These are phyloP conservation scores for Nakazawaea anatomiae DNA, from an alignment of 805 yeast genomes.

Conservation along the genomic window DNA sequence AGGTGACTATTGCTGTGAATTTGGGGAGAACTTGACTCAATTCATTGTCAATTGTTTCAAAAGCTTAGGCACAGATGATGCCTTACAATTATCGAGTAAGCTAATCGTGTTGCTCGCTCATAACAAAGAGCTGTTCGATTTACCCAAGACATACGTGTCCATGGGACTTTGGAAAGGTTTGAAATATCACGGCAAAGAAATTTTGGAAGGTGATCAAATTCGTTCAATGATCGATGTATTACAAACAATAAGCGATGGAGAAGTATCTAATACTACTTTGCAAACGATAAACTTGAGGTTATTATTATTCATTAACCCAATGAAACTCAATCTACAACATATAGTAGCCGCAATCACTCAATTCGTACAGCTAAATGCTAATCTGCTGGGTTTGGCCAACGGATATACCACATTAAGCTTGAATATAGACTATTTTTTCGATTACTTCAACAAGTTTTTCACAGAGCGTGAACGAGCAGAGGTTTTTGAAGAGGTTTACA, in stretches of 20 bases:
- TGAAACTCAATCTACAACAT: slow-evolving; percentile 19
- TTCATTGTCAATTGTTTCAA: slow-evolving; percentile 38
- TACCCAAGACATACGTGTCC: slow-evolving; percentile 57
- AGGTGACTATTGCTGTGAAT: slow-evolving; percentile 49
- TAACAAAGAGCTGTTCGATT: slow-evolving; percentile 53
- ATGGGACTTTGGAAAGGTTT: slow-evolving; percentile 56
- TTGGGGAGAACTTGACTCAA: slow-evolving; percentile 44
- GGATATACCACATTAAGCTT: slow-evolving; percentile 27
- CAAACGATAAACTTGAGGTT: slow-evolving; percentile 49
- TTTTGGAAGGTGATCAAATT: slow-evolving; percentile 22
- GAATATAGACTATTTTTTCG: slow-evolving; percentile 33
- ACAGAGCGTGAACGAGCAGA: slow-evolving; percentile 12
- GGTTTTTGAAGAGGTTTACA: slow-evolving; percentile 9
- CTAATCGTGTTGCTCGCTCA: slow-evolving; percentile 41
- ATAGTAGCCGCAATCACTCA: slow-evolving; percentile 30
- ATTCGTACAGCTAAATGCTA: slow-evolving; percentile 26
- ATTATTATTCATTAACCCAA: slow-evolving; percentile 31
- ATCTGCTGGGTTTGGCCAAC: slow-evolving; percentile 13
- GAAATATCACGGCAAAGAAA: slow-evolving; percentile 13
- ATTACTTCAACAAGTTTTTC: slow-evolving; percentile 22
- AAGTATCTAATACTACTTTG: slow-evolving; percentile 39
- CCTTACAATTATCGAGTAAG: slow-evolving; percentile 21
- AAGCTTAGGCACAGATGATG: slow-evolving; percentile 21
- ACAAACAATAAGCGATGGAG: slow-evolving; percentile 26
- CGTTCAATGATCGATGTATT: slow-evolving; percentile 27